A percentile compares a stretch with the other conserved stretches of the same genome.
Conservation (phyloP, 192 early-diverging fungal genomes). For the Gryganskiella cystojenkinii region DNA sequence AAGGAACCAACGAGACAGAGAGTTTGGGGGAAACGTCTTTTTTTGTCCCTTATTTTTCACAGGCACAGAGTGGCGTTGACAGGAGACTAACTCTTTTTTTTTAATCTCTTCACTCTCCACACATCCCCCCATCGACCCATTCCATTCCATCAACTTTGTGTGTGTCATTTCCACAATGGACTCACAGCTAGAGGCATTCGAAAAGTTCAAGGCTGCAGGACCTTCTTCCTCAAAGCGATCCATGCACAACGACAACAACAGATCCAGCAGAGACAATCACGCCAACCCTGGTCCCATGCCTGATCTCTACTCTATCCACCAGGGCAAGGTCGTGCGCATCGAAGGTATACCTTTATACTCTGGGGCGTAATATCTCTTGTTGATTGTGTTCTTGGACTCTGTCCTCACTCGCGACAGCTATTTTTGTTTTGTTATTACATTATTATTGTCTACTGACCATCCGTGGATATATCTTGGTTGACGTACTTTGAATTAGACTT, state of each 20-base stretch:
- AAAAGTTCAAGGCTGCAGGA: conserved; percentile 47
- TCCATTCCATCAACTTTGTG: too few relatives aligned
- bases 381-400: background rate
- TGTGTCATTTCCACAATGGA: conserved; percentile 29
- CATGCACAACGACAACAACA: too few relatives aligned
- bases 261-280: background rate
- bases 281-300: conserved; percentile 38
- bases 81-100: too few relatives aligned
- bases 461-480: too few relatives aligned
- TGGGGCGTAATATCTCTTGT: background rate
- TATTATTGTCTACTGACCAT: too few relatives aligned
- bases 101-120: too few relatives aligned
- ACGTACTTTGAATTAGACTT: conserved; percentile 48
- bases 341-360: conserved; percentile 20
- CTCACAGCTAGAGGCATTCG: conserved; percentile 53
- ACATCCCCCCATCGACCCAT: too few relatives aligned
- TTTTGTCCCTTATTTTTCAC: too few relatives aligned
- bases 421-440: too few relatives aligned
- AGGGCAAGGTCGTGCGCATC: conserved; percentile 40
- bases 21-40: too few relatives aligned
- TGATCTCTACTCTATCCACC: conserved; percentile 55
- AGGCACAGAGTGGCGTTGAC: too few relatives aligned
- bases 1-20: background rate
- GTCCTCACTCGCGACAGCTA: background rate
- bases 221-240: too few relatives aligned